A percentile compares a stretch with the other conserved stretches of the same genome.
phyloP scores from a whole-genome alignment of 441 rosid species.

The Gossypium laxum region DNA sequence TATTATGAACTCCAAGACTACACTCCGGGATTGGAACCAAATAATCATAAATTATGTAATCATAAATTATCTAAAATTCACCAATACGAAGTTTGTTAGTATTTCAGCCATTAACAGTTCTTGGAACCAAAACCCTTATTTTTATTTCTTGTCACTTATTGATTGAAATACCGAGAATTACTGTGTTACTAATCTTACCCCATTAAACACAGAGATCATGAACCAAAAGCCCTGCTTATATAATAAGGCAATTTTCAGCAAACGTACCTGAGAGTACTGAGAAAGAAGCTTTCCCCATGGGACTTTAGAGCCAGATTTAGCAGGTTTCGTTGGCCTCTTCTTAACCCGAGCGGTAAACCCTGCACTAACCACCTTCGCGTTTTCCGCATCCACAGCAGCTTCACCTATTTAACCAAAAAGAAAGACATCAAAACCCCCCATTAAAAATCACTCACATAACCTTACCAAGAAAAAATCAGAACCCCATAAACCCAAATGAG shows the following conservation, averaged over 20 bases:
- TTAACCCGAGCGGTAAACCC: slow-evolving; percentile 28
- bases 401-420: slow-evolving; percentile 32
- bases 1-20: neutral
- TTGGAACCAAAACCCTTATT: neutral
- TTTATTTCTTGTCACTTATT: neutral
- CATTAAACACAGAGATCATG: neutral
- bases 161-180: neutral
- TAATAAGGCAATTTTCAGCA: neutral
- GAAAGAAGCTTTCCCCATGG: slow-evolving; percentile 93
- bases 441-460: slow-evolving; percentile 12
- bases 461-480: neutral
- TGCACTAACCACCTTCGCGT: slow-evolving; percentile 32
- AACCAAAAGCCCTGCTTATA: slow-evolving; percentile 1
- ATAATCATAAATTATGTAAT: neutral
- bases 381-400: slow-evolving; percentile 36
- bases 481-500: slow-evolving; percentile 2
- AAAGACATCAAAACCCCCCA: neutral
- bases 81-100: neutral
- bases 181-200: neutral
- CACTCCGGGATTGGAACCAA: neutral
- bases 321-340: slow-evolving; percentile 40
- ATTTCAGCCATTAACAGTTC: neutral
- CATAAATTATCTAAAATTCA: neutral
- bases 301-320: slow-evolving; percentile 35
- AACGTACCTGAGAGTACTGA: slow-evolving; percentile 63